phyloP scores from a whole-genome alignment of 768 basidiomycete species.

The Mycena crocata region DNA sequence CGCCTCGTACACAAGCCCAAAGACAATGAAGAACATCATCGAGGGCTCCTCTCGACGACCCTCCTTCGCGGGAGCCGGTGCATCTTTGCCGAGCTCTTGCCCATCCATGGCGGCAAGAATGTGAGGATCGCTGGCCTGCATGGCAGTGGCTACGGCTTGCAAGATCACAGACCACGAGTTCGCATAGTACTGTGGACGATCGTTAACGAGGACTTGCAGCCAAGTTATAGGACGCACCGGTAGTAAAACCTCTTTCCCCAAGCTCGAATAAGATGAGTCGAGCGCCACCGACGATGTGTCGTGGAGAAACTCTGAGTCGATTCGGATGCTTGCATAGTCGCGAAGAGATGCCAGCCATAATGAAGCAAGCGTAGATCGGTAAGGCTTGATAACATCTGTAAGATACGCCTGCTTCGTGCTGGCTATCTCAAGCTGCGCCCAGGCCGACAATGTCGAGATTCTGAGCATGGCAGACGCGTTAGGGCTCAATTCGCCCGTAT shows the following conservation, averaged over 20 bases:
- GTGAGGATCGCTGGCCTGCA: conserved; percentile 75
- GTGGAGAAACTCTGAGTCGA: conserved; percentile 88
- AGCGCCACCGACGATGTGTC: conserved; percentile 79
- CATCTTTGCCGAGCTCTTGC: conserved; percentile 53
- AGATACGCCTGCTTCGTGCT: conserved; percentile 81
- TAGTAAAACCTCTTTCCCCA: conserved; percentile 90
- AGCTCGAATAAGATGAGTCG: conserved; percentile 86
- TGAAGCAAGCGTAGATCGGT: conserved; percentile 76
- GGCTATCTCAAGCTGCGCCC: conserved; percentile 92
- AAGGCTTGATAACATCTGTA: conserved; percentile 82
- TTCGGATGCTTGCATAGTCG: conserved; percentile 92
- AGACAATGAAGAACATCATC: conserved; percentile 87
- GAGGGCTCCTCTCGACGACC: conserved; percentile 70
- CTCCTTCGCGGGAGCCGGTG: conserved; percentile 38
- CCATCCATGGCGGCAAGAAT: conserved; percentile 89
- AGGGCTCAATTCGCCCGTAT: conserved; percentile 87
- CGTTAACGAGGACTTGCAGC: conserved; percentile 1
- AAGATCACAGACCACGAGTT: conserved; percentile 86
- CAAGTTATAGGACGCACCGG: conserved; percentile 71
- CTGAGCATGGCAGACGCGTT: conserved; percentile 96
- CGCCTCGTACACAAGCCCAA: conserved; percentile 95
- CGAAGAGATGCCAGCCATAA: conserved; percentile 91
- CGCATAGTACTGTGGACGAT: conserved; percentile 78
- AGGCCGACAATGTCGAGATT: conserved; percentile 92
- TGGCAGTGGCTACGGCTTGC: conserved; percentile 84